Percentiles rank a stretch among this genome's conserved stretches.
These are phyloP conservation scores for Russula olivacea DNA, from an alignment of 768 basidiomycete genomes.

Conservation along the genomic window DNA sequence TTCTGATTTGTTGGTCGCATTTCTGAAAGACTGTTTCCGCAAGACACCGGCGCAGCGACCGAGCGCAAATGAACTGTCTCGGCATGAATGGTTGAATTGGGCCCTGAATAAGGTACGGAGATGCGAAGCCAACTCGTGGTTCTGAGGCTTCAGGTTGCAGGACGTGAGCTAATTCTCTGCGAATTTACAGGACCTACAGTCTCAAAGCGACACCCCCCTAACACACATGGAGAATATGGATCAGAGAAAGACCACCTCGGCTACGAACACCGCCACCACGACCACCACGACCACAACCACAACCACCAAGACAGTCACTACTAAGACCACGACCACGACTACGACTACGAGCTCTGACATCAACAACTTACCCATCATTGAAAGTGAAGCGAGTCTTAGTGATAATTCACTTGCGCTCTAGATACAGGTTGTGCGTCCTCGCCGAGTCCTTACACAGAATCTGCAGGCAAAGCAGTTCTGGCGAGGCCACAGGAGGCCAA, in stretches of 20 bases:
- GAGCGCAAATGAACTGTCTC: slow-evolving; percentile 74
- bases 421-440: too few species aligned
- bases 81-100: slow-evolving; percentile 88
- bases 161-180: neutral
- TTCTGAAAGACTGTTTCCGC: slow-evolving; percentile 77
- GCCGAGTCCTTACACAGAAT: too few species aligned
- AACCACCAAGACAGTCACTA: too few species aligned
- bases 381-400: too few species aligned
- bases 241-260: neutral
- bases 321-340: too few species aligned
- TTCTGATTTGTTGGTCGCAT: slow-evolving; percentile 70
- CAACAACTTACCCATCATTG: too few species aligned
- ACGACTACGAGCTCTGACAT: too few species aligned
- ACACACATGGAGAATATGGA: neutral
- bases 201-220: neutral
- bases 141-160: neutral
- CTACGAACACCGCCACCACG: too few species aligned
- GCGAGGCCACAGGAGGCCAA: too few species aligned
- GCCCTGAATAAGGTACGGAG: slow-evolving; percentile 60
- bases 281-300: too few species aligned
- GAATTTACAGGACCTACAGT: neutral
- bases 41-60: slow-evolving; percentile 82
- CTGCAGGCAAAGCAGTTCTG: too few species aligned
- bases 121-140: neutral
- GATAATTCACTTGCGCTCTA: too few species aligned